These are phyloP conservation scores for Bacidia rubella DNA, from an alignment of 495 filamentous ascomycete species.

Conservation along the genomic window DNA sequence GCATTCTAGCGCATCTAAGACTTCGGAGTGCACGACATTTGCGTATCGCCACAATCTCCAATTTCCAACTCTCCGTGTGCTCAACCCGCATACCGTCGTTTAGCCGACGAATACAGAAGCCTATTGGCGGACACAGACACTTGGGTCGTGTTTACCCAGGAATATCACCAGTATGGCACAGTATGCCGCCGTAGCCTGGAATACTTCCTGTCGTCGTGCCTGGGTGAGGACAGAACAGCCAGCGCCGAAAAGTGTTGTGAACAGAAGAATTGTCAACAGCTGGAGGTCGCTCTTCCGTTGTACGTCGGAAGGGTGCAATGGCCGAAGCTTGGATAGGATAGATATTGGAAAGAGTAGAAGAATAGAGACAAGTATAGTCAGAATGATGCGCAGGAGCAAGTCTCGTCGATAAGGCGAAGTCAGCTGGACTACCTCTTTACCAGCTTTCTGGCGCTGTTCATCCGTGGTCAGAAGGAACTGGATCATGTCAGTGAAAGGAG, in stretches of 20 bases:
- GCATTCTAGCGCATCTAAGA: too few relatives aligned
- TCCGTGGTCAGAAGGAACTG: conserved; percentile 4
- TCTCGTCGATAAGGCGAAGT: conserved; percentile 4
- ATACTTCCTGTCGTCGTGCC: conserved; percentile 18
- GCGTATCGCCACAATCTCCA: too few relatives aligned
- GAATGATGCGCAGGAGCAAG: not conserved
- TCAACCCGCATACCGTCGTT: too few relatives aligned
- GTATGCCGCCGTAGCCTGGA: conserved; percentile 19
- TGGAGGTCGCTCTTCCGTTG: conserved; percentile 3
- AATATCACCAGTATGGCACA: conserved; percentile 20
- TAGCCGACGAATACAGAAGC: not conserved
- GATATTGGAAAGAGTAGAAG: conserved; percentile 6
- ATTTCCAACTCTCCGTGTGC: too few relatives aligned
- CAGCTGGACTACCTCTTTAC: conserved; percentile 2
- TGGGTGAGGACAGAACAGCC: conserved; percentile 15
- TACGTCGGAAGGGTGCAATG: conserved; percentile 1
- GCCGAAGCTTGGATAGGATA: conserved; percentile 7
- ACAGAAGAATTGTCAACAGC: conserved; percentile 8
- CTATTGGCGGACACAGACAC: not conserved
- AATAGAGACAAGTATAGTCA: not conserved
- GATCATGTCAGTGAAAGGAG: not conserved
- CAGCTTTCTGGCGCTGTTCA: conserved; percentile 4
- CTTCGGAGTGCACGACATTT: too few relatives aligned
- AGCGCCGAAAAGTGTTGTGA: conserved; percentile 17
- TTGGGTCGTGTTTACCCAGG: conserved; percentile 14